Conservation (phyloP, 305 asterid genomes). For the Fraxinus velutina region DNA sequence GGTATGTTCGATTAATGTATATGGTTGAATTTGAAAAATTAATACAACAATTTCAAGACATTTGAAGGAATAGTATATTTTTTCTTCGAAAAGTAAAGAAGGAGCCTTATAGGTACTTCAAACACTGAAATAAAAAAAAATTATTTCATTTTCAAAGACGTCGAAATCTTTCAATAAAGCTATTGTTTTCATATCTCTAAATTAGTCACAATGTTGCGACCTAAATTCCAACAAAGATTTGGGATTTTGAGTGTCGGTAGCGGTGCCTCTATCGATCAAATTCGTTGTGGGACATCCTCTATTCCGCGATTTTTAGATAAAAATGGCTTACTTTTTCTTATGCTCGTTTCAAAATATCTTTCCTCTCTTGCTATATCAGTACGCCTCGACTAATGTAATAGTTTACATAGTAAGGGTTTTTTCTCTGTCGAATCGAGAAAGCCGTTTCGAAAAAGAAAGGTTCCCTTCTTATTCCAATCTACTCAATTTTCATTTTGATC, state of each 20-base stretch:
- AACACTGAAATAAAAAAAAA: too few species aligned
- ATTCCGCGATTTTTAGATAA: not conserved
- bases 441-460: not conserved
- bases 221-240: not conserved
- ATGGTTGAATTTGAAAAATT: too few species aligned
- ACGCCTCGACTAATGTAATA: not conserved
- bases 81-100: too few species aligned
- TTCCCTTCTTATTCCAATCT: not conserved
- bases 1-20: too few species aligned
- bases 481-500: not conserved
- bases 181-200: too few species aligned
- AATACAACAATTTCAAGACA: not conserved
- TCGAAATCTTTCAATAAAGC: too few species aligned
- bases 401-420: not conserved
- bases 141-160: too few species aligned
- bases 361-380: not conserved
- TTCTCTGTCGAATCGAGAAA: not conserved
- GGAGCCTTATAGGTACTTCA: too few species aligned
- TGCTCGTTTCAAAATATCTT: not conserved
- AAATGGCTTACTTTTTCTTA: not conserved
- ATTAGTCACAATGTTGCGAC: not conserved
- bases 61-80: too few species aligned
- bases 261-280: not conserved
- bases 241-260: not conserved
- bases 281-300: not conserved